Base-by-base conservation (phyloP, 768 basidiomycete species). In the Mycena capillaripes region DNA sequence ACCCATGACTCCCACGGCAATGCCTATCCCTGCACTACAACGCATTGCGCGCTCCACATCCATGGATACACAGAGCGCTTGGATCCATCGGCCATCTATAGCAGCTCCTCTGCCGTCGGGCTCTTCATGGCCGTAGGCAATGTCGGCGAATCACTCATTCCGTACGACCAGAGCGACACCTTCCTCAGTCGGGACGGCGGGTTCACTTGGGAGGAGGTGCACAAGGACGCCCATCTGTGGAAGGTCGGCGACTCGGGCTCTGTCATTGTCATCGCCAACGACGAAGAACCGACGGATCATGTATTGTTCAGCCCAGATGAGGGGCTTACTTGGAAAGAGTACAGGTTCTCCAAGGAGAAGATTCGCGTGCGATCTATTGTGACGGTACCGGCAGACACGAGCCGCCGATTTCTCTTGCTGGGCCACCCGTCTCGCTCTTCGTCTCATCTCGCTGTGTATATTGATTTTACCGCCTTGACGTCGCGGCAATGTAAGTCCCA, bases 171-270 rank as follows among this genome's bases (percentile, higher is more conserved):
- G 36, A 91, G 92, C 70, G 97, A 98, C 79, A 97, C 96, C 5
- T 98, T 98, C 92, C 88, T 99, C 44, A 95, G 95, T 62, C 95
- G 97, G 4, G 95, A 99, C 76, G 98, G 91, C 5, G 97, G 97
- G 12, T 97, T 97, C 82, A 96, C 95, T 0, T 99, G 97, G 97
- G 91, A 97, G 79, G 97, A 99, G 83, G 93, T 99, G 0, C 96
- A 96, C 85, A 99, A 99, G 79, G 97, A 97, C 75, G 97, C 98
- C 0, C 94, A 99, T 79, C 87, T 98, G 46, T 99, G 96, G 96
- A 96, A 97, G 80, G 98, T 97, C 76, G 97, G 97, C 36, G 98
- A 99, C 83, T 97, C 95, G 0, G 97, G 98, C 2, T 97, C 97
- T 0, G 86, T 99, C 68, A 87, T 99, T 32, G 86, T 99, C 75